Base-by-base conservation (phyloP, 1,139 yeast genomes). In the Geotrichum reessii region DNA sequence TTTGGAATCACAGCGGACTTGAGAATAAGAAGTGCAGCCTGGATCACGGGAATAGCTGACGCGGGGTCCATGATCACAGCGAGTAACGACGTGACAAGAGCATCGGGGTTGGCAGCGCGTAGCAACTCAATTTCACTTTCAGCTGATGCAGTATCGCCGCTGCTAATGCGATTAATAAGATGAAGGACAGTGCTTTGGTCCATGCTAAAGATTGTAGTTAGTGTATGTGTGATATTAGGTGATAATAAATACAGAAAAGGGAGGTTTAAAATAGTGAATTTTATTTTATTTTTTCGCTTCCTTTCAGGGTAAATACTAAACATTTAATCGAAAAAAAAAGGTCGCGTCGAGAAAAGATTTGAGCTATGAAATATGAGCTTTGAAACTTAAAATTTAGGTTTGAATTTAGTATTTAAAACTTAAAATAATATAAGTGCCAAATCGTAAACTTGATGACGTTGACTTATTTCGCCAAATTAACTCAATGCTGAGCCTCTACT, bases 11-110 rank as follows among this genome's bases (percentile, higher is more conserved):
- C 86, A 25, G 86, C 71, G 59, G 87, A 76, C 67, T 89, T 85
- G 63, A 90, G 71, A 63, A 88, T 85, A 44, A 90, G 73, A 49
- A 92, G 70, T 5, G 92, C 82, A 42, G 91, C 78, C 70, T 90
- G 97, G 19, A 59, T 46, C 22, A 54, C 50, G 14, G 57, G 50
- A 12, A 53, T 52, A 19, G 42, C 63, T 85, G 76, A 57, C 12
- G 47, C 22, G 42, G 53, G 59, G 17, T 57, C 59, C 12, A 56
- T 33, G 33, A 59, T 55, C 11, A 59, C 47, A 3, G 53, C 17
- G 6, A 57, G 42, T 21, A 59, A 28, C 2, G 60, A 47, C 3
- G 55, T 22, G 17, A 59, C 55, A 4, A 59, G 51, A 1, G 44
- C 57, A 44, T 59, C 55, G 24, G 52, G 40, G 24, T 55, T 49